These are phyloP conservation scores for Diphasiastrum complanatum DNA, from an alignment of 83 land plant species.

Conservation along the genomic window DNA sequence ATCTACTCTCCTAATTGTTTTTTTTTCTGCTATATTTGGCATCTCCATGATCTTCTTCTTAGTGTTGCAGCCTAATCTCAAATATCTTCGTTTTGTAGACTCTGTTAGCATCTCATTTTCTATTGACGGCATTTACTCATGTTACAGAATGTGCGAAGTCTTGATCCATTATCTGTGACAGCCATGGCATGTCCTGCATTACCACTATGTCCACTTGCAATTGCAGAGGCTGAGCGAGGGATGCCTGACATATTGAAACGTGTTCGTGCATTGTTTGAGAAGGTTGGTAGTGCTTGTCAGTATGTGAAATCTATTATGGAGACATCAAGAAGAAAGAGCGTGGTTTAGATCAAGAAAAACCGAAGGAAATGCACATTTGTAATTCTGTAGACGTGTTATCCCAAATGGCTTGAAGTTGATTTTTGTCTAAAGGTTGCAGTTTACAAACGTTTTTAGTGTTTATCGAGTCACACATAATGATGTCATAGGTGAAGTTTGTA, in stretches of 20 bases:
- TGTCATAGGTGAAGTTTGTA: too few species aligned
- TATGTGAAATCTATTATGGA: too few species aligned
- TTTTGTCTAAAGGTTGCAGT: too few species aligned
- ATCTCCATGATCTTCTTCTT: not conserved
- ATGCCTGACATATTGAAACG: constrained; percentile 83
- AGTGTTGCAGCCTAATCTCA: not conserved
- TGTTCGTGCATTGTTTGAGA: constrained; percentile 76
- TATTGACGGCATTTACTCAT: not conserved
- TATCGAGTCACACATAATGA: too few species aligned
- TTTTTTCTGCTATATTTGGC: not conserved
- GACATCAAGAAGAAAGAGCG: too few species aligned
- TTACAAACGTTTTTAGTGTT: too few species aligned
- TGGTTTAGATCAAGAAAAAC: too few species aligned
- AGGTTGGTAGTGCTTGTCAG: constrained; percentile 41
- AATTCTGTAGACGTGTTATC: too few species aligned
- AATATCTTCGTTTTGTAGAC: not conserved
- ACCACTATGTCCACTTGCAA: constrained; percentile 93
- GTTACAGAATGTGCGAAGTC: constrained; percentile 52
- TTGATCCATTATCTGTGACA: constrained; percentile 81
- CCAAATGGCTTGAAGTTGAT: too few species aligned
- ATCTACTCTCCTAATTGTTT: not conserved
- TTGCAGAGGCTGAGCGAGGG: constrained; percentile 98
- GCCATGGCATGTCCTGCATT: constrained; percentile 99
- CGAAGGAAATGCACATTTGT: too few species aligned
- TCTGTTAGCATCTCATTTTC: too few species aligned